Conservation (phyloP, 495 filamentous ascomycete genomes). For the Aspergillus affinis region DNA sequence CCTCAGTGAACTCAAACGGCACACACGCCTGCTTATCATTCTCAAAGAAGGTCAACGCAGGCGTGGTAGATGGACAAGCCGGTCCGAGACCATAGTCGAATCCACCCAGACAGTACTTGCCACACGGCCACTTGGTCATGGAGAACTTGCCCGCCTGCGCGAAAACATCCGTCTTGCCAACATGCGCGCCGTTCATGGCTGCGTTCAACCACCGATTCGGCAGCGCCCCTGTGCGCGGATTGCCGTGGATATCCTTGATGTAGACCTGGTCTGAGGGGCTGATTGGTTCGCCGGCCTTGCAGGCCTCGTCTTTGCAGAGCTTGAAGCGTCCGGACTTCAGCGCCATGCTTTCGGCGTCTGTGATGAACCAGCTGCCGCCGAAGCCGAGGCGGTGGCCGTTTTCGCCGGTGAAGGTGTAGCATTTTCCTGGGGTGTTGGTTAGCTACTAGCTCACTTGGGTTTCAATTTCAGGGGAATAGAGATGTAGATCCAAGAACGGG, state of each 20-base stretch:
- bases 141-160: conserved; percentile 10
- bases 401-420: conserved; percentile 12
- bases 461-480: not conserved
- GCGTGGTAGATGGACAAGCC: conserved; percentile 6
- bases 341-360: conserved; percentile 4
- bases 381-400: conserved; percentile 12
- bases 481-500: not conserved
- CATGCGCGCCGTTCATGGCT: conserved; percentile 8
- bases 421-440: conserved; percentile 7
- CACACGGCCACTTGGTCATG: conserved; percentile 11
- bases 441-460: too few relatives aligned
- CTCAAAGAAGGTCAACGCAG: conserved; percentile 11
- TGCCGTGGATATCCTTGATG: conserved; percentile 12
- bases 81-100: conserved; percentile 6
- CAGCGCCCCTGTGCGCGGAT: conserved; percentile 2
- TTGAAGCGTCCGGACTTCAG: conserved; percentile 12
- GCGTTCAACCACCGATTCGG: conserved; percentile 9
- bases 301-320: conserved; percentile 11
- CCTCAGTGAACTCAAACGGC: conserved; percentile 8
- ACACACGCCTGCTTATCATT: conserved; percentile 12
- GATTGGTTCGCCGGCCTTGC: conserved; percentile 1
- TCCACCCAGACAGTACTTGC: conserved; percentile 11
- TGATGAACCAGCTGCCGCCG: conserved; percentile 9
- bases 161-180: conserved; percentile 9
- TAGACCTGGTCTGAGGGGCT: conserved; percentile 8